Base-by-base conservation (phyloP, 352 stramenopile species). In the Phytophthora foliorum region DNA sequence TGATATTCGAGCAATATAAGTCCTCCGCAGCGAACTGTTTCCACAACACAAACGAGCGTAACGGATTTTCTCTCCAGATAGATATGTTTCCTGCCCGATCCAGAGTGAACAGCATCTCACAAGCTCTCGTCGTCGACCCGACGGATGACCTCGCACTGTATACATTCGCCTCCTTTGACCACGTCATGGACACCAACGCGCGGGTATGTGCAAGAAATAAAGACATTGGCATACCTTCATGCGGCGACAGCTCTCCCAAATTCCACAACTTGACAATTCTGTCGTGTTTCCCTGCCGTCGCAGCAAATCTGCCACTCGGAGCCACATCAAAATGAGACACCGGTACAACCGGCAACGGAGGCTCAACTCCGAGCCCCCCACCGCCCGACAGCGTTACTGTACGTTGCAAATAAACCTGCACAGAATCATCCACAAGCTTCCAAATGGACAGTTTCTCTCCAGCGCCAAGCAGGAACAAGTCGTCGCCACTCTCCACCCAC, bases 351-450 rank as follows among this genome's bases (percentile, higher is more conserved):
- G 75, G 61, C 36, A 70, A 42, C 6, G 51, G 29, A 19, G 17
- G 32, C 22, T 69, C 59, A 42, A 67, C 17, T 11, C 34, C 32
- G 11, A 29, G 22, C 16, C 53, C 57, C 63, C 51, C 63, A 21
- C 58, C 63, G 7, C 63, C 39, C 11, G 61, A 69, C 27, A 93
- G 36, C 0, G 57, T 66, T 10, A 96, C 89, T 67, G 77, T 90
- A 10, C 85, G 80, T 63, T 95, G 88, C 31, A 93, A 62, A 65
- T 94, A 94, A 54, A 94, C 75, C 22, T 91, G 77, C 24, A 90
- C 89, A 0, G 84, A 81, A 54, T 96, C 89, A 44, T 95, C 80
- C 11, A 94, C 82, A 9, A 96, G 36, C 63, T 94, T 95, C 87
- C 88, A 96, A 41, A 93, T 81, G 19, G 83, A 89, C 42, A 96